Percentiles rank a stretch among this genome's conserved stretches.
phyloP scores from a whole-genome alignment of 1,284 basidiomycete genomes.

The Xerocomus amazonicus region DNA sequence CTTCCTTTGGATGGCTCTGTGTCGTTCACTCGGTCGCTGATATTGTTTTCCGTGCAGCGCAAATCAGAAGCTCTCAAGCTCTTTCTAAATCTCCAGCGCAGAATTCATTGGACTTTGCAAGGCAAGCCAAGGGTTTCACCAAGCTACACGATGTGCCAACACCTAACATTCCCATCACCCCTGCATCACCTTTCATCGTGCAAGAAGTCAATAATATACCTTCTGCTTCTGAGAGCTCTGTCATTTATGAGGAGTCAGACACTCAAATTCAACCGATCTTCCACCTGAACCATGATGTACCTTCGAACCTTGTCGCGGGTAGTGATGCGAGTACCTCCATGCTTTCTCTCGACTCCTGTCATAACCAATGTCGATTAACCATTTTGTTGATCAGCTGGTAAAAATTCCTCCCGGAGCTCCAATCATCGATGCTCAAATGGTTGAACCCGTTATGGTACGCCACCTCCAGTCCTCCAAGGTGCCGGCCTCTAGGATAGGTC shows the following conservation, averaged over 20 bases:
- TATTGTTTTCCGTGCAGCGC: constrained; percentile 58
- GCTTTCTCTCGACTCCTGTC: not conserved
- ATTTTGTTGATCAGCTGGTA: constrained; percentile 9
- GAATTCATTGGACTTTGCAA: not conserved
- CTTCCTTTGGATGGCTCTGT: constrained; percentile 67
- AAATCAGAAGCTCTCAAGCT: constrained; percentile 50
- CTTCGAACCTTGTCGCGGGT: not conserved
- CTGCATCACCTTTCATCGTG: not conserved
- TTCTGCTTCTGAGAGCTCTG: not conserved
- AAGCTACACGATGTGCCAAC: not conserved
- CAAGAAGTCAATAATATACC: not conserved
- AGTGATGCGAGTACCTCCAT: constrained; percentile 9
- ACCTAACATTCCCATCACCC: not conserved
- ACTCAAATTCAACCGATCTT: not conserved
- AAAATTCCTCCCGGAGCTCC: not conserved
- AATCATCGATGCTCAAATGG: not conserved
- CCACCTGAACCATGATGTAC: not conserved
- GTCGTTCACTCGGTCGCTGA: constrained; percentile 56
- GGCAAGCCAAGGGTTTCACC: not conserved
- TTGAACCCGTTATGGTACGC: constrained; percentile 31
- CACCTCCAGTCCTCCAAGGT: constrained; percentile 76
- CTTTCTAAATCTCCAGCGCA: constrained; percentile 4
- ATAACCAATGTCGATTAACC: no score
- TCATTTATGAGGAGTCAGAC: not conserved
- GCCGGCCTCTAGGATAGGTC: constrained; percentile 82